Evolutionary conservation across 345 rosid species (phyloP), one percentile per base, ranked within the genome.

Genomic region (Lenwebbia sp.): DNA sequence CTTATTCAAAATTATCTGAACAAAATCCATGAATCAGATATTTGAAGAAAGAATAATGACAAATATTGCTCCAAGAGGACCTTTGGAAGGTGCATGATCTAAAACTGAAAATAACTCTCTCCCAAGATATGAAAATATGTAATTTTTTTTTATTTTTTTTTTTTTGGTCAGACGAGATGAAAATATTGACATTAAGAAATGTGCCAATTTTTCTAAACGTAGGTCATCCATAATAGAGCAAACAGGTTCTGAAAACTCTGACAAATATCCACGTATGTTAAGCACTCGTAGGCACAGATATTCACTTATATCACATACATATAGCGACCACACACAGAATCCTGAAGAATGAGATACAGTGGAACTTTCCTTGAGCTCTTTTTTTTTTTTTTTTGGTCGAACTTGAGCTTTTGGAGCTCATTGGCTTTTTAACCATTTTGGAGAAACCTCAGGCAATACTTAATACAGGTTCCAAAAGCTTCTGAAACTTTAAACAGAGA

Each of bases 1-100:
- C 93, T 97, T 97, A 92, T 94, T 95, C 83, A 97, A 90, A 75
- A 92, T 86, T 84, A 97, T 88, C 99, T 97, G 86, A 88, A 90
- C 85, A 88, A 83, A 88, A 83, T 70, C 50, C 40, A 84, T 85
- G 85, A 82, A 44, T 55, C 74, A 86, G 84, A 74, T 57, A 81
- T 47, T 44, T 28, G 25, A 76, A 44, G 13, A 83, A 84, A 47
- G 40, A 10, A 70, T 49, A 70, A 60, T 28, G 55, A 26, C 14
- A 53, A 53, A 50, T n/a, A 83, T 26, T 21, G 58, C 54, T 30
- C 44, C 2, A 33, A 65, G 13, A 65, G 78, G 78, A 65, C 44
- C 78, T 10, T 65, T 33, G 44, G 44, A 65, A 65, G 76, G 76
- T 65, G 25, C 78, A 65, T 30, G 11, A 37, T 65, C 75, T 3